Base-by-base conservation (phyloP, 169 alveolate species). In the Besnoitia besnoiti region DNA sequence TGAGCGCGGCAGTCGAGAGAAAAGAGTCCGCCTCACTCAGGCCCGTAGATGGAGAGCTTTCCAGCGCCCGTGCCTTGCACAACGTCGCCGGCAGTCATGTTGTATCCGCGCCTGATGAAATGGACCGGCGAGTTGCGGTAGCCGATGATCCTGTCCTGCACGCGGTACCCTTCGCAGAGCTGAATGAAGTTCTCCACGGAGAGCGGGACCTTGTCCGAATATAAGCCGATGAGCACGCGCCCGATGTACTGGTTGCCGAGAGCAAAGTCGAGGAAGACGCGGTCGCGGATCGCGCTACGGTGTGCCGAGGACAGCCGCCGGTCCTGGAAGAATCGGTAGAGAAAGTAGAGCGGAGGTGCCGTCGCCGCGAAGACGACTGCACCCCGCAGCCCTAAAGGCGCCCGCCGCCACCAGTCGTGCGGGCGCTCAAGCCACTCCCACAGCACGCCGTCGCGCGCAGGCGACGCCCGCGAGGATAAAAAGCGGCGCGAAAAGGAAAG, bases 181-280 rank as follows among this genome's bases (percentile, higher is more conserved):
- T 92, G 95, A n/a, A 92, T 49, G 76, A 92, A 92, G 90, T 92
- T 92, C 93, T 92, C 95, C 76, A 39, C 76, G 12, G 87, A 44
- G 55, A 92, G 59, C 35, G 95, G 95, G 44, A 87, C 93, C 8
- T 37, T 89, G 46, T 88, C 92, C 35, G 93, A 44, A 67, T 92
- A 92, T 16, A 92, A 73, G 62, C 95, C 95, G 49, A 92, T 67
- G 42, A 92, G 61, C 50, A 92, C 80, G 40, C 95, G 61, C 3
- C 95, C 95, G 4, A 80, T 59, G 79, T 92, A 92, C n/a, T 47
- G 37, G 84, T 76, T 89, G n/a, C 93, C 95, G 51, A 90, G 49
- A 8, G 93, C 95, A 16, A 92, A 75, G 73, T 92, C 95, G 80
- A 92, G 5, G 82, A 55, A 92, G 50, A 91, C 94, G 21, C 35